Evolutionary conservation across 2,329 filamentous ascomycete genomes (phyloP).

Genomic region (Atkinsonella hypoxylon): DNA sequence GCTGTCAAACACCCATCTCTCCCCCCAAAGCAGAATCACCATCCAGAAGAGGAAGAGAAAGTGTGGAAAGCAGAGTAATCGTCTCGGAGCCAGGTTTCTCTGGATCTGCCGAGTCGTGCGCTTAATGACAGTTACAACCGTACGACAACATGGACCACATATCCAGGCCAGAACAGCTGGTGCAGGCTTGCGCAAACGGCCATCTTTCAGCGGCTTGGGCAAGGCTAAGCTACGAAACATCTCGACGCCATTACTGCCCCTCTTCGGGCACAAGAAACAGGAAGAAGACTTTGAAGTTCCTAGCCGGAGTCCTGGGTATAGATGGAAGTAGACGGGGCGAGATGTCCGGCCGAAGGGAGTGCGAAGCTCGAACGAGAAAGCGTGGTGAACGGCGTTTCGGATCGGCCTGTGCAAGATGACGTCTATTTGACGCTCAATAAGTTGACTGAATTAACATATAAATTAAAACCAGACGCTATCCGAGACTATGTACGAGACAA

Average conservation of each 20-base stretch:
- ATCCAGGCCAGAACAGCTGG: conserved; percentile 20
- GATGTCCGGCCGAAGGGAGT: not conserved
- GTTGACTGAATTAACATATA: too few species aligned
- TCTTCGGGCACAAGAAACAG: not conserved
- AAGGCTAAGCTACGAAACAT: conserved; percentile 13
- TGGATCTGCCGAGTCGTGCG: conserved; percentile 17
- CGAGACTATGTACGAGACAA: too few species aligned
- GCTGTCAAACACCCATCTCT: conserved; percentile 63
- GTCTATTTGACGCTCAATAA: too few species aligned
- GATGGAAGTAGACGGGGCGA: not conserved
- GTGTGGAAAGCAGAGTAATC: conserved; percentile 53
- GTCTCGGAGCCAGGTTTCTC: conserved; percentile 34
- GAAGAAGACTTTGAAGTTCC: too few species aligned
- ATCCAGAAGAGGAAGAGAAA: conserved; percentile 63
- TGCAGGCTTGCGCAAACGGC: conserved; percentile 1
- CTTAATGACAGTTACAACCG: conserved; percentile 20
- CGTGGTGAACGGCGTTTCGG: not conserved
- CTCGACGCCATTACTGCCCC: conserved; percentile 17
- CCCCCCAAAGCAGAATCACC: conserved; percentile 69
- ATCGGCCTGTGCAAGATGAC: not conserved
- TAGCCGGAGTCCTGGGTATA: not conserved
- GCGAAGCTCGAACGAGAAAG: not conserved
- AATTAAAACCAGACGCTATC: not conserved
- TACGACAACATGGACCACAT: conserved; percentile 27
- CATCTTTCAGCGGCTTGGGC: conserved; percentile 5